These are phyloP conservation scores for Tetratostichococcus sp. DNA, from an alignment of 139 green algal genomes.

Conservation along the genomic window DNA sequence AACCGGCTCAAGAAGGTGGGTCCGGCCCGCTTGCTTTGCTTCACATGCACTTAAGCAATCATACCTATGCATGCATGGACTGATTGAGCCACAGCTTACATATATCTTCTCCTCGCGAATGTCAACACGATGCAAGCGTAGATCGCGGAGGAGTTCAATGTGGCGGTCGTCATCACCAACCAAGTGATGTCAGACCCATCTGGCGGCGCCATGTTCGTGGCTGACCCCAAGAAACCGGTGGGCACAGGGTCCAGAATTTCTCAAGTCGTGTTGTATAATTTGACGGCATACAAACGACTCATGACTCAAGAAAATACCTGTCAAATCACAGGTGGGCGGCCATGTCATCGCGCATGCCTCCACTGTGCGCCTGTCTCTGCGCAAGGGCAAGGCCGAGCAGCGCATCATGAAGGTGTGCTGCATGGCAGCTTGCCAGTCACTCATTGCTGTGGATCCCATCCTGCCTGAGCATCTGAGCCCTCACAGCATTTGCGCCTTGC, in stretches of 20 bases:
- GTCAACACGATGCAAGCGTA: slow-evolving; percentile 19
- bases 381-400: slow-evolving; percentile 89
- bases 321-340: slow-evolving; percentile 27
- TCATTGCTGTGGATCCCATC: too few species aligned
- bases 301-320: too few species aligned
- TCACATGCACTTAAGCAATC: not conserved
- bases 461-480: too few species aligned
- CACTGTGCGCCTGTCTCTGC: slow-evolving; percentile 56
- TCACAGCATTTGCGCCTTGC: too few species aligned
- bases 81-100: too few species aligned
- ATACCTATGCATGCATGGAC: too few species aligned
- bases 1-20: slow-evolving; percentile 64
- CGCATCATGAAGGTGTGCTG: slow-evolving; percentile 70
- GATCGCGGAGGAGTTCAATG: slow-evolving; percentile 87
- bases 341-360: slow-evolving; percentile 81
- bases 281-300: too few species aligned
- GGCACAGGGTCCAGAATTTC: not conserved
- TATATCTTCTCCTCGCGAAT: too few species aligned
- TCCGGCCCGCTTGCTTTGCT: not conserved
- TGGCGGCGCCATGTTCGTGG: slow-evolving; percentile 75
- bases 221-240: slow-evolving; percentile 77
- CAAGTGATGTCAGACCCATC: slow-evolving; percentile 76
- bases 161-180: slow-evolving; percentile 88
- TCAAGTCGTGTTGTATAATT: too few species aligned
- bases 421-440: too few species aligned